A percentile compares a stretch with the other conserved stretches of the same genome.
Conservation (phyloP, 169 alveolate species). For the Plasmodium fragile region DNA sequence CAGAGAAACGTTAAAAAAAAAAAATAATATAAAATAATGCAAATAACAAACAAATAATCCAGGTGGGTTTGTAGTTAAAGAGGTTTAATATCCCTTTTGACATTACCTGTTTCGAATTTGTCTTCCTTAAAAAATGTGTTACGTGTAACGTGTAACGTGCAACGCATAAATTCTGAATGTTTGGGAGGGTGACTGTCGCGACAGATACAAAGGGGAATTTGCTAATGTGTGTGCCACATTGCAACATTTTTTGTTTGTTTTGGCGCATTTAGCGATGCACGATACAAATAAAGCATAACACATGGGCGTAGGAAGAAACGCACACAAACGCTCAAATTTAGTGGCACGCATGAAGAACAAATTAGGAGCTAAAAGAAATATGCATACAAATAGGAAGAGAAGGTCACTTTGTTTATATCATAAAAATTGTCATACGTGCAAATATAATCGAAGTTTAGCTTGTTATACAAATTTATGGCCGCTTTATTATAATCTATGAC, state of each 20-base stretch:
- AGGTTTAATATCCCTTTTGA: neutral
- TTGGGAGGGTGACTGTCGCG: neutral
- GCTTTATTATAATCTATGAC: slow-evolving; percentile 73
- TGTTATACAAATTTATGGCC: slow-evolving; percentile 65
- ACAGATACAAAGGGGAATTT: neutral
- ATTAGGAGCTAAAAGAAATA: slow-evolving; percentile 47
- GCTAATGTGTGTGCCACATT: neutral
- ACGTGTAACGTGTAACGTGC: neutral
- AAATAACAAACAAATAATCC: neutral
- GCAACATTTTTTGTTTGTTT: neutral
- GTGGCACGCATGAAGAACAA: neutral
- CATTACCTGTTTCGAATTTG: neutral
- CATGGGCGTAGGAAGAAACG: neutral
- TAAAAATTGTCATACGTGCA: slow-evolving; percentile 67
- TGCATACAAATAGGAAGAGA: slow-evolving; percentile 61
- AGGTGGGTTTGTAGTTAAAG: neutral
- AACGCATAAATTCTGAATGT: neutral
- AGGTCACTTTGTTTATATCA: slow-evolving; percentile 51
- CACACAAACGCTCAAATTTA: neutral
- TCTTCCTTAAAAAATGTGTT: neutral
- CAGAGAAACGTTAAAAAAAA: neutral
- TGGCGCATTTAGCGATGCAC: neutral
- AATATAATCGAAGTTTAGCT: slow-evolving; percentile 61
- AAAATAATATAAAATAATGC: neutral
- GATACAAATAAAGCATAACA: slow-evolving; percentile 3